Evolutionary conservation across 495 filamentous ascomycete species (phyloP).

Genomic region (Xylaria intraflava): DNA sequence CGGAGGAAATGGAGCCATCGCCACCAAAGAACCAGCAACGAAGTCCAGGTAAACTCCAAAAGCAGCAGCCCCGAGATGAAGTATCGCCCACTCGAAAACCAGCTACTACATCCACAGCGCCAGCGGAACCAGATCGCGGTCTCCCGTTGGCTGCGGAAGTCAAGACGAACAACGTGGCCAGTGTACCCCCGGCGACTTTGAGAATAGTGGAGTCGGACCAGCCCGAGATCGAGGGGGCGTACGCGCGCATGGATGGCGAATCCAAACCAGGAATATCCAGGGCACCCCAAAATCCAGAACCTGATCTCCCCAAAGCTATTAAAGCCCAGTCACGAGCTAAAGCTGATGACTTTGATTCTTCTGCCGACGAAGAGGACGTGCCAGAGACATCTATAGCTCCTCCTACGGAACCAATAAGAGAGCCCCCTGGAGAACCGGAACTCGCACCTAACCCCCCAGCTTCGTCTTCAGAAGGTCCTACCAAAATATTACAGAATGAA

Average conservation of each 20-base stretch:
- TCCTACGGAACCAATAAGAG: conserved; percentile 13
- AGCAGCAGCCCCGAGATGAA: conserved; percentile 50
- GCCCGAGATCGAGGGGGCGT: conserved; percentile 32
- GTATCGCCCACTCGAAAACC: conserved; percentile 47
- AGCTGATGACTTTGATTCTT: conserved; percentile 46
- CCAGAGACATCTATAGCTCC: conserved; percentile 19
- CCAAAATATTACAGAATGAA: conserved; percentile 23
- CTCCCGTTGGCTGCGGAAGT: conserved; percentile 28
- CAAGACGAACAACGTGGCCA: conserved; percentile 37
- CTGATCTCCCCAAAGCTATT: conserved; percentile 45
- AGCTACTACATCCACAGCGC: conserved; percentile 14
- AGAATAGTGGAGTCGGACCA: conserved; percentile 54
- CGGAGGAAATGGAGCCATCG: conserved; percentile 26
- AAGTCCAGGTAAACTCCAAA: conserved; percentile 68
- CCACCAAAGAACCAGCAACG: conserved; percentile 44
- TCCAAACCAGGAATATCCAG: conserved; percentile 24
- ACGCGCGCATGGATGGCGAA: conserved; percentile 30
- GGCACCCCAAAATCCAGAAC: conserved; percentile 31
- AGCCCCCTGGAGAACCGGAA: conserved; percentile 13
- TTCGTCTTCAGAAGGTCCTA: conserved; percentile 35
- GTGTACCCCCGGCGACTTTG: conserved; percentile 48
- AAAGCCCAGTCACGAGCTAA: conserved; percentile 44
- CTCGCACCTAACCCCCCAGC: conserved; percentile 22
- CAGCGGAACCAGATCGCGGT: conserved; percentile 23
- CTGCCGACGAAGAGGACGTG: conserved; percentile 34